phyloP scores from a whole-genome alignment of 2,329 filamentous ascomycete genomes.

The Emmonsiellopsis sp. region DNA sequence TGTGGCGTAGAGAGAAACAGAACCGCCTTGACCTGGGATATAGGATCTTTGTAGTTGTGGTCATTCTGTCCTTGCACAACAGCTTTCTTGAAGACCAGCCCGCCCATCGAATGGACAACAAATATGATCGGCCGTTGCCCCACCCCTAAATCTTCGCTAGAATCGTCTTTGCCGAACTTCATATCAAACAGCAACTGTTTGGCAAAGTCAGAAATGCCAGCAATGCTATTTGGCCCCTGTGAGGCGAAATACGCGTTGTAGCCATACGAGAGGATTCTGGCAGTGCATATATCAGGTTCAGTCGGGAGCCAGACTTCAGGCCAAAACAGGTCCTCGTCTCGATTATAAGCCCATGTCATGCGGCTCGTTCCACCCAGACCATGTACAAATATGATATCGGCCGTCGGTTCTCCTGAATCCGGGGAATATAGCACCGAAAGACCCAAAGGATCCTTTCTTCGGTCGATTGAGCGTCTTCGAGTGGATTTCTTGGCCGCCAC shows the following conservation, averaged over 20 bases:
- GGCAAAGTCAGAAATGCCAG: constrained; percentile 20
- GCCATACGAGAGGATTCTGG: constrained; percentile 18
- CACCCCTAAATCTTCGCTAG: constrained; percentile 11
- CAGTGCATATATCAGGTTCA: constrained; percentile 12
- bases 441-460: constrained; percentile 1
- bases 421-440: constrained; percentile 2
- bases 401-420: constrained; percentile 10
- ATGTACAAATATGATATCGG: constrained; percentile 35
- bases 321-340: constrained; percentile 29
- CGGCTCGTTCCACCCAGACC: constrained; percentile 31
- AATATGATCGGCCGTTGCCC: constrained; percentile 30
- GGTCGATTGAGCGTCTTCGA: neutral
- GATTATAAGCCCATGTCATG: constrained; percentile 32
- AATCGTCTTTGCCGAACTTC: constrained; percentile 14
- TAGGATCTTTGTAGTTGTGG: constrained; percentile 8
- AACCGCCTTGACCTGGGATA: constrained; percentile 11
- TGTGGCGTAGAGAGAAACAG: constrained; percentile 25
- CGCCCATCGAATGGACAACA: constrained; percentile 42
- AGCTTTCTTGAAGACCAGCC: constrained; percentile 26
- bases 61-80: constrained; percentile 17
- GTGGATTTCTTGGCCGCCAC: neutral
- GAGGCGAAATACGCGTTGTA: constrained; percentile 14
- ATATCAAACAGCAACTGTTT: constrained; percentile 19
- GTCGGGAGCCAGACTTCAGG: constrained; percentile 29
- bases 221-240: neutral